These are phyloP conservation scores for Aspergillus sergii DNA, from an alignment of 2,329 filamentous ascomycete species.

Conservation along the genomic window DNA sequence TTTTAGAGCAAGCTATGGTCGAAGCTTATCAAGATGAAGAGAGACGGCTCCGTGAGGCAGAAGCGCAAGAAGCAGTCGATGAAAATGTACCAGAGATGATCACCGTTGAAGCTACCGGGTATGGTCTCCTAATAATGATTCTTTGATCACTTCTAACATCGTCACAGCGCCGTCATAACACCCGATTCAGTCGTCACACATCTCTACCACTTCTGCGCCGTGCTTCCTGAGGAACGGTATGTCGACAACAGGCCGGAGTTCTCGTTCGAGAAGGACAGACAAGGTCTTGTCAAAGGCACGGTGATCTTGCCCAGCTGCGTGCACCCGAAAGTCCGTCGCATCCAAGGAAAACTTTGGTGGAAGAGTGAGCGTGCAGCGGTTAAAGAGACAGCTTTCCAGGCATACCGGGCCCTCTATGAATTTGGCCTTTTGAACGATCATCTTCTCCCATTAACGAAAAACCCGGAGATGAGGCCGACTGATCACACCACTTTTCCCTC, in stretches of 20 bases:
- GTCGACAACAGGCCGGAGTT: conserved; percentile 71
- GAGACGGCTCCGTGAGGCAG: conserved; percentile 51
- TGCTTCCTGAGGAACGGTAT: conserved; percentile 59
- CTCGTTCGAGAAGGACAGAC: conserved; percentile 27
- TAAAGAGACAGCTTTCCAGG: conserved; percentile 82
- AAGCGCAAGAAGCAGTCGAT: conserved; percentile 53
- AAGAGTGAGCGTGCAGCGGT: conserved; percentile 69
- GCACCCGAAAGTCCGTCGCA: conserved; percentile 60
- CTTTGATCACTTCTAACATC: background rate
- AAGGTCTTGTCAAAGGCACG: conserved; percentile 48
- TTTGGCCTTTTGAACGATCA: conserved; percentile 76
- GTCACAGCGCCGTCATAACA: conserved; percentile 66
- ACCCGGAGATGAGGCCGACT: conserved; percentile 28
- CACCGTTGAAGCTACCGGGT: conserved; percentile 40
- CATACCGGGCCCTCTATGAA: conserved; percentile 70
- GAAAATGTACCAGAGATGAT: conserved; percentile 44
- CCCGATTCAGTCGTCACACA: conserved; percentile 74
- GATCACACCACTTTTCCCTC: conserved; percentile 23
- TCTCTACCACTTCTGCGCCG: conserved; percentile 77
- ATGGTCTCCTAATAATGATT: background rate
- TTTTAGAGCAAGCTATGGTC: conserved; percentile 74
- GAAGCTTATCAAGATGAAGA: conserved; percentile 66
- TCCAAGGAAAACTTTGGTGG: conserved; percentile 62
- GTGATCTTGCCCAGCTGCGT: conserved; percentile 74
- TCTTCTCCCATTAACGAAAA: conserved; percentile 62